Conservation (phyloP, 345 rosid genomes). For the Nephelium lappaceum region DNA sequence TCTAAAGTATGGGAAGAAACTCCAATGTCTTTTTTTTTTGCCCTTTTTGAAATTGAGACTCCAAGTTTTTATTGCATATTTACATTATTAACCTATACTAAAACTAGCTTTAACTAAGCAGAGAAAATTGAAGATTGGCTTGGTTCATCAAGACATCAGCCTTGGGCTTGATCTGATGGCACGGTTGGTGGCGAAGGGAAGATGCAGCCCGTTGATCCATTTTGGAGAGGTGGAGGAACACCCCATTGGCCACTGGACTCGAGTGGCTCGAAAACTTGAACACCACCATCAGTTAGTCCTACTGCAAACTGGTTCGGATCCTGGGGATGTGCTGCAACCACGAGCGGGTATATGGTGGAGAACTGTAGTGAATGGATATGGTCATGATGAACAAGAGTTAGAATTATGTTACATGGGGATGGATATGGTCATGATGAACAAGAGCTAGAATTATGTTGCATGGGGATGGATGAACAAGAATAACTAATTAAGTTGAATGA, state of each 20-base stretch:
- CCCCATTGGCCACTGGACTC: conserved; percentile 65
- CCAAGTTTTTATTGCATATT: not conserved
- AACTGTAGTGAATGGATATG: conserved; percentile 29
- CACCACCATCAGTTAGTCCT: conserved; percentile 58
- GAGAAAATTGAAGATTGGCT: not conserved
- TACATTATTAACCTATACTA: not conserved
- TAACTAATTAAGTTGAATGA: not conserved
- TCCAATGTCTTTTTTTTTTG: not conserved
- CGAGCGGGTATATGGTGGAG: conserved; percentile 45
- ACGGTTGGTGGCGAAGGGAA: conserved; percentile 38
- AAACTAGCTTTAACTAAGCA: not conserved
- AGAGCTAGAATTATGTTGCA: not conserved
- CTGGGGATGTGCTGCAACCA: conserved; percentile 64
- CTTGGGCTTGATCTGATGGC: conserved; percentile 48
- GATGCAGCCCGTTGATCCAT: conserved; percentile 44
- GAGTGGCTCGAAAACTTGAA: conserved; percentile 59
- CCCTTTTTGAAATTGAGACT: too few relatives aligned
- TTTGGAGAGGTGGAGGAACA: conserved; percentile 44
- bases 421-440: too few relatives aligned
- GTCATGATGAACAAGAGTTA: not conserved
- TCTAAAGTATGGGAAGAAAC: not conserved
- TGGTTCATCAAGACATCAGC: conserved; percentile 29
- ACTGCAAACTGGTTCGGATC: conserved; percentile 64
- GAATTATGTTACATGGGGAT: not conserved
- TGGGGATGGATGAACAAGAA: not conserved